These are phyloP conservation scores for Scheffersomyces lignosus DNA, from an alignment of 805 yeast genomes.

Conservation along the genomic window DNA sequence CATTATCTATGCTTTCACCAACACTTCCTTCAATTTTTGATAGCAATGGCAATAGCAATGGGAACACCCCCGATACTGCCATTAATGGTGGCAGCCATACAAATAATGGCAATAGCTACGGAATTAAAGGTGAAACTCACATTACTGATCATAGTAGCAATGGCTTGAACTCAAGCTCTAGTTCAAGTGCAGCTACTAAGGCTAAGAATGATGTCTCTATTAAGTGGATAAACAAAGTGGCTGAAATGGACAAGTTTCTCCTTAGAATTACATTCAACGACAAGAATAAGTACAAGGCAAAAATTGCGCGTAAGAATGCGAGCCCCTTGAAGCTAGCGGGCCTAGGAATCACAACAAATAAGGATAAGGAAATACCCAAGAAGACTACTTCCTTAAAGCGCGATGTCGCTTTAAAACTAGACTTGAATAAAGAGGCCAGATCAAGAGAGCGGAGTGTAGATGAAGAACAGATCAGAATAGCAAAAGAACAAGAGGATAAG, in stretches of 20 bases:
- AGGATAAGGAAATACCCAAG: constrained; percentile 6
- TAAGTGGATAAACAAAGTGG: constrained; percentile 28
- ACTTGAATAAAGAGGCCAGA: neutral
- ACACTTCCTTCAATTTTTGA: constrained; percentile 32
- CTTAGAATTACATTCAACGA: constrained; percentile 23
- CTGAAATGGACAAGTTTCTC: constrained; percentile 21
- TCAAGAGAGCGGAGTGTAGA: constrained; percentile 2
- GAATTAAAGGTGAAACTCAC: no score
- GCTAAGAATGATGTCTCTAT: neutral
- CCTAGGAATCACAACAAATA: constrained; percentile 9
- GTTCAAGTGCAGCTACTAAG: no score
- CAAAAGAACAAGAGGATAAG: constrained; percentile 2
- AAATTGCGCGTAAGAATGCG: constrained; percentile 1
- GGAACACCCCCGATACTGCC: constrained; percentile 1
- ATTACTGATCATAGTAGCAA: constrained; percentile 14
- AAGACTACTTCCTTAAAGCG: constrained; percentile 8
- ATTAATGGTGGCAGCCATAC: constrained; percentile 3
- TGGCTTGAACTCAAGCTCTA: neutral
- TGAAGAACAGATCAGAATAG: constrained; percentile 3
- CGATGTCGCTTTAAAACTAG: neutral
- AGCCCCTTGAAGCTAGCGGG: constrained; percentile 8
- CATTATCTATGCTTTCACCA: constrained; percentile 33
- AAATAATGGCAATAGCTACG: neutral
- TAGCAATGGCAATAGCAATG: constrained; percentile 1
- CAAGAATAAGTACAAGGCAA: constrained; percentile 13